Evolutionary conservation across 495 filamentous ascomycete genomes (phyloP).

Genomic region (Penicillium longicatenatum): DNA sequence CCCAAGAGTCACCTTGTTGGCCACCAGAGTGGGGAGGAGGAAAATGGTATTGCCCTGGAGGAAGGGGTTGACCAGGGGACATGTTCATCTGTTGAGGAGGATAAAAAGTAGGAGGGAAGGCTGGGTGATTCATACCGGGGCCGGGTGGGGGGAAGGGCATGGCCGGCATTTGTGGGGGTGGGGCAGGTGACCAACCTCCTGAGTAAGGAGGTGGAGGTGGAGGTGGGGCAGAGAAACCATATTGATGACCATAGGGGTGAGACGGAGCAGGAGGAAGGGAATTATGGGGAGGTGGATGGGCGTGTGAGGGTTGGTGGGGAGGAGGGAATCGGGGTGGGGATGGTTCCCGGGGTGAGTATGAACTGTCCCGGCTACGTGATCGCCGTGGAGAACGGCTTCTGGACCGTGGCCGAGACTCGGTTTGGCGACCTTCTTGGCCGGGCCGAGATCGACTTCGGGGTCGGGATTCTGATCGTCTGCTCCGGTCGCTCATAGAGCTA

Average conservation of each 20-base stretch:
- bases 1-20: conserved; percentile 27
- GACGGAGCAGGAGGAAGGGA: conserved; percentile 22
- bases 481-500: conserved; percentile 37
- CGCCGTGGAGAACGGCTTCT: conserved; percentile 24
- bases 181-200: conserved; percentile 55
- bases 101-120: conserved; percentile 30
- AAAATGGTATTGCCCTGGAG: conserved; percentile 41
- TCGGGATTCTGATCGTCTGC: conserved; percentile 29
- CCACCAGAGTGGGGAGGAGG: conserved; percentile 37
- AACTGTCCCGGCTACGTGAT: conserved; percentile 46
- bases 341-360: conserved; percentile 47
- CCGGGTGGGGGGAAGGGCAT: conserved; percentile 26
- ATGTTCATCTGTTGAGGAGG: conserved; percentile 24
- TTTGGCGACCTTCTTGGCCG: conserved; percentile 7
- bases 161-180: conserved; percentile 30
- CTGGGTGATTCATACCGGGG: conserved; percentile 22
- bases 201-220: conserved; percentile 52
- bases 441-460: conserved; percentile 27
- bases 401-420: conserved; percentile 21
- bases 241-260: conserved; percentile 25
- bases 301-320: conserved; percentile 30
- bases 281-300: conserved; percentile 25
- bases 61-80: conserved; percentile 34
- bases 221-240: conserved; percentile 24
- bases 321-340: conserved; percentile 31